These are phyloP conservation scores for Arabidopsis lyrata DNA, from an alignment of 441 rosid genomes.

Conservation along the genomic window DNA sequence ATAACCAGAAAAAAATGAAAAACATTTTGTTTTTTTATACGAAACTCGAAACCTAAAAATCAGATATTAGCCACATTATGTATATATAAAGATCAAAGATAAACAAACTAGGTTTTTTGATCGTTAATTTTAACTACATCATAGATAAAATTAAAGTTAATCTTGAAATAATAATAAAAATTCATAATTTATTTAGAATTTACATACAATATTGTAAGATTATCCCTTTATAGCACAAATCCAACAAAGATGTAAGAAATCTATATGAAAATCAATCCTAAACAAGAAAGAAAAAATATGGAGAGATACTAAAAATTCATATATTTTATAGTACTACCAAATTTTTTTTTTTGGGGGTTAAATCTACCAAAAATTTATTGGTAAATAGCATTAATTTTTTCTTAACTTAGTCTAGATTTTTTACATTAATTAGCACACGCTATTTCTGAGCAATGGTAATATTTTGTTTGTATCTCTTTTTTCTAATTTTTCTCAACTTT, in stretches of 20 bases:
- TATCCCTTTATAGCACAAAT: constrained; percentile 26
- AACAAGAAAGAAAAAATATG: constrained; percentile 29
- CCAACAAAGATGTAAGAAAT: constrained; percentile 32
- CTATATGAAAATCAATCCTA: constrained; percentile 35
- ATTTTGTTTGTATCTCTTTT: constrained; percentile 31
- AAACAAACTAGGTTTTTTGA: too few relatives aligned
- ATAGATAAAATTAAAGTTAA: background rate
- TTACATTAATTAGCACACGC: constrained; percentile 40
- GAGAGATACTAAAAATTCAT: background rate
- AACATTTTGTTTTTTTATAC: too few relatives aligned
- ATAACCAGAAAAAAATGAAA: too few relatives aligned
- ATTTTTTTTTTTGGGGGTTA: background rate
- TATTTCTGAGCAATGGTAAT: constrained; percentile 10
- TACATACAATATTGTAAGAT: constrained; percentile 12
- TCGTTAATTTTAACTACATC: background rate
- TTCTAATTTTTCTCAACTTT: constrained; percentile 16
- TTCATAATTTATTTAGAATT: background rate
- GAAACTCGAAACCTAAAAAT: background rate
- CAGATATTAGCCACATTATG: background rate
- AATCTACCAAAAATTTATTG: constrained; percentile 16
- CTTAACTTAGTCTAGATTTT: constrained; percentile 38
- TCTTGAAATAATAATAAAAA: background rate
- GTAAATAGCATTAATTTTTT: constrained; percentile 25
- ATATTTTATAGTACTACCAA: background rate
- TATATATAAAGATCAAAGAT: background rate